Base-by-base conservation (phyloP, 2,329 filamentous ascomycete species). In the Fusarium nelsonii region DNA sequence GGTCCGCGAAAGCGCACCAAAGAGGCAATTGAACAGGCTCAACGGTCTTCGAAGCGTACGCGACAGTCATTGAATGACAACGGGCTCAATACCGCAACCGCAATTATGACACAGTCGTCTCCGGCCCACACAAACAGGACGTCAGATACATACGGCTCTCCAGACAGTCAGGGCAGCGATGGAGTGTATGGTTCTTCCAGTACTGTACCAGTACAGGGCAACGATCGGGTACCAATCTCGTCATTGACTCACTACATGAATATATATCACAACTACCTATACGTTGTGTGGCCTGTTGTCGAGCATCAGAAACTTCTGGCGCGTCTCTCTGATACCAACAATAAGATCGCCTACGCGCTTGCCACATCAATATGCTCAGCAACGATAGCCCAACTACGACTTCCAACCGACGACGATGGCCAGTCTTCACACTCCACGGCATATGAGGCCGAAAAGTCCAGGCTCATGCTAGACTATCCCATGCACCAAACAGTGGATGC, bases 1-100 rank as follows among this genome's bases (percentile, higher is more conserved):
- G 63, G 63, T 26, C 63, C 63, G 2, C 50, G 63, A 12, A 66
- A 66, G 20, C 62, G 50, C 8, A 66, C 63, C 12, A 66, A 66
- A 10, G 63, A 66, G 14, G 63, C 45, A 11, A 66, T 66, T 36
- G 26, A 51, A 12, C 34, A 66, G 26, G 43, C 32, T 41, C 60
- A 63, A 12, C 43, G 44, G 16, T 55, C 57, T 12, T 32, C 46
- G 23, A 23, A 26, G 34, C 45, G 30, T 9, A 23, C 23, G 20
- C 26, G 20, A 39, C 43, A 32, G 6, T 7, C 7, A 36, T 37
- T 12, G 16, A 16, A 2, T 11, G 4, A 15, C 15, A 8, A 23
- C n/a, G 14, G 3, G 8, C 2, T 16, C 9, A 15, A 20, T 26
- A 6, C 43, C 4, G 8, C 6, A 10, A 11, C 20, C 33, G 15